A percentile compares a stretch with the other conserved stretches of the same genome.
Evolutionary conservation across 2,329 filamentous ascomycete species (phyloP).

Genomic region (Trichoderma hamatum): DNA sequence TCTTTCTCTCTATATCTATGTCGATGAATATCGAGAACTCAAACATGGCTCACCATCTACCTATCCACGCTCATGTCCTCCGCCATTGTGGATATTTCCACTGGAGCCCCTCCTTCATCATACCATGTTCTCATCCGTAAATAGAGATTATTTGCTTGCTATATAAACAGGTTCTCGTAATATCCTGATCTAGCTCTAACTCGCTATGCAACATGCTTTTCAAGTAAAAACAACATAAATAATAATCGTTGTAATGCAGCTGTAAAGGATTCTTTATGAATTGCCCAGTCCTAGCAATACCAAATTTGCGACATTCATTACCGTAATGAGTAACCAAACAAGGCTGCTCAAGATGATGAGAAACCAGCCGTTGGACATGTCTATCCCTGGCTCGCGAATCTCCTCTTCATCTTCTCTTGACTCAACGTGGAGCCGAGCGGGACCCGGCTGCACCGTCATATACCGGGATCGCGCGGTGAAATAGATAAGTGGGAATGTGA

Average conservation of each 20-base stretch:
- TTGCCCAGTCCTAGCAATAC: constrained; percentile 59
- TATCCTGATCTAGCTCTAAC: constrained; percentile 1
- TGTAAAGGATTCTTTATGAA: not conserved
- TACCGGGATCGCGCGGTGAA: constrained; percentile 79
- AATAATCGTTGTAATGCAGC: not conserved
- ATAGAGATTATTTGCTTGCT: not conserved
- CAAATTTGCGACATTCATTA: constrained; percentile 79
- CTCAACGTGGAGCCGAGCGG: constrained; percentile 40
- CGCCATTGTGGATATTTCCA: not conserved
- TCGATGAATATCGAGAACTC: not conserved
- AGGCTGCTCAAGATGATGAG: constrained; percentile 57
- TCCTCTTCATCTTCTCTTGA: constrained; percentile 27
- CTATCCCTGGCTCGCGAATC: constrained; percentile 38
- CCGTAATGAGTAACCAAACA: constrained; percentile 73
- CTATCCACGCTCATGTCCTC: no score
- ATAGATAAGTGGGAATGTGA: constrained; percentile 81
- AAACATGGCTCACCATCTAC: no score
- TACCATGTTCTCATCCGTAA: constrained; percentile 12
- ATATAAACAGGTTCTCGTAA: constrained; percentile 1
- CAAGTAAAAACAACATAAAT: not conserved
- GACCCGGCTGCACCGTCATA: constrained; percentile 69
- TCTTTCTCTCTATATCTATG: not conserved
- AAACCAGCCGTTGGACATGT: constrained; percentile 75
- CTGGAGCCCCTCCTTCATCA: not conserved
- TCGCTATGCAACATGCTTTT: constrained; percentile 4